Percentiles rank a stretch among this genome's conserved stretches.
These are phyloP conservation scores for Leptoxyphium fumago DNA, from an alignment of 2,329 filamentous ascomycete species.

Conservation along the genomic window DNA sequence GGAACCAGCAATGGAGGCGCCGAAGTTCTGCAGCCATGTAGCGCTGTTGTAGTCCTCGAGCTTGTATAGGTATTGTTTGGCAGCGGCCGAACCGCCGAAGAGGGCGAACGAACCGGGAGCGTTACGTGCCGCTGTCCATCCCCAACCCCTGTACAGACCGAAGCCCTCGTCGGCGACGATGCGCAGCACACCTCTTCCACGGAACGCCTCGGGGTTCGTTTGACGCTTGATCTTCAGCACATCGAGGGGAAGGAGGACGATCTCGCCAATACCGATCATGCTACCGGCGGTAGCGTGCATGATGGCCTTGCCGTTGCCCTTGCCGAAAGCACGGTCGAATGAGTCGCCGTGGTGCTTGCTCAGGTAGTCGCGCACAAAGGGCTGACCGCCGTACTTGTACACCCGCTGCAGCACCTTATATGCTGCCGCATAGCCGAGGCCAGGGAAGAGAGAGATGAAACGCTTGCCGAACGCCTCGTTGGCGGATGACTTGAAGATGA, in stretches of 20 bases:
- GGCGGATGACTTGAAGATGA: constrained; percentile 89
- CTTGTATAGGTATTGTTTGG: constrained; percentile 89
- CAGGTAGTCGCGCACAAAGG: constrained; percentile 83
- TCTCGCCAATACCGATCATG: constrained; percentile 93
- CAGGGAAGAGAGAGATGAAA: constrained; percentile 92
- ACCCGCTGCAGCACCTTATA: constrained; percentile 97
- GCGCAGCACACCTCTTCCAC: constrained; percentile 75
- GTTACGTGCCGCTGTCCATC: constrained; percentile 94
- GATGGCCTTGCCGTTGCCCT: constrained; percentile 94
- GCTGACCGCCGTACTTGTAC: constrained; percentile 98
- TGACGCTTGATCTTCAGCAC: constrained; percentile 99
- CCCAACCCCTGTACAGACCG: constrained; percentile 87
- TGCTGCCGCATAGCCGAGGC: constrained; percentile 88
- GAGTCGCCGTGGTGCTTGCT: constrained; percentile 60
- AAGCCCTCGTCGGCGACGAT: constrained; percentile 92
- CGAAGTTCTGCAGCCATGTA: constrained; percentile 88
- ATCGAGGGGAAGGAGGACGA: constrained; percentile 84
- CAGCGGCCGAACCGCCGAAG: constrained; percentile 92
- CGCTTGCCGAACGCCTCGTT: constrained; percentile 54
- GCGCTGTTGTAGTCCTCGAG: constrained; percentile 93
- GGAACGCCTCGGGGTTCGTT: constrained; percentile 96
- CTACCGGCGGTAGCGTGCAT: constrained; percentile 94
- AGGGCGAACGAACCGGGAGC: constrained; percentile 96
- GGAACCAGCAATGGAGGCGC: constrained; percentile 89
- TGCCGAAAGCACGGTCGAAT: constrained; percentile 84